Evolutionary conservation across 2,329 filamentous ascomycete genomes (phyloP), one percentile per base, ranked within the genome.

Genomic region (Neonectria coccinea): DNA sequence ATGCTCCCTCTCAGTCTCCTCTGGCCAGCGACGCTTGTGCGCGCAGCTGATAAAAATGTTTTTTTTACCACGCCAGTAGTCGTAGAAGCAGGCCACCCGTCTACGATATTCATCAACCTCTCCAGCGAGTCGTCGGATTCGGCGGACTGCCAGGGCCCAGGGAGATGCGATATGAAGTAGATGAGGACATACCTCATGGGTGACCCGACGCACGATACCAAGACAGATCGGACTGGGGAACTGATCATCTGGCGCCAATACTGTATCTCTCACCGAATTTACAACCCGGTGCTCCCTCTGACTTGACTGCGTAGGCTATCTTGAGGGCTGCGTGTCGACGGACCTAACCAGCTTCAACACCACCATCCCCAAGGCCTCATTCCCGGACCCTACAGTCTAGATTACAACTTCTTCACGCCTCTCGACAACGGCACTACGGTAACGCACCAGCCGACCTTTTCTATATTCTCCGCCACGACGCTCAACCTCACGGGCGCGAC

Each of bases 321-420:
- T 64, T 16, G 47, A 54, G 29, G 54, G 54, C 10, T 59, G 61
- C 25, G 55, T 55, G 2, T 42, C 55, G 29, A 59, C 61, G 11
- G 22, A 62, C 22, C 16, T 62, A 5, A 62, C 31, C 3, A 56
- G 20, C 25, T 62, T 56, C 59, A 29, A 55, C 10, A 41, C 59
- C 10, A 29, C 14, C 10, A 55, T 62, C 8, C 61, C 61, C 2
- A 36, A 33, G 25, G 53, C 36, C 20, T 51, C 45, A n/a, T 64
- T 64, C 31, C 61, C 61, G 1, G 42, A 55, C 29, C 54, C 4
- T 59, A 48, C 39, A 36, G 22, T 4, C 54, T 59, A 1, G 47
- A 57, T 16, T 33, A 53, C 10, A 27, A 20, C 27, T 25, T 64
- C 20, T 51, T 54, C 47, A 42, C 20, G 5, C 25, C 44, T 4